Evolutionary conservation across 208 protist species (phyloP).

Genomic region (Wallacemonas sp.): DNA sequence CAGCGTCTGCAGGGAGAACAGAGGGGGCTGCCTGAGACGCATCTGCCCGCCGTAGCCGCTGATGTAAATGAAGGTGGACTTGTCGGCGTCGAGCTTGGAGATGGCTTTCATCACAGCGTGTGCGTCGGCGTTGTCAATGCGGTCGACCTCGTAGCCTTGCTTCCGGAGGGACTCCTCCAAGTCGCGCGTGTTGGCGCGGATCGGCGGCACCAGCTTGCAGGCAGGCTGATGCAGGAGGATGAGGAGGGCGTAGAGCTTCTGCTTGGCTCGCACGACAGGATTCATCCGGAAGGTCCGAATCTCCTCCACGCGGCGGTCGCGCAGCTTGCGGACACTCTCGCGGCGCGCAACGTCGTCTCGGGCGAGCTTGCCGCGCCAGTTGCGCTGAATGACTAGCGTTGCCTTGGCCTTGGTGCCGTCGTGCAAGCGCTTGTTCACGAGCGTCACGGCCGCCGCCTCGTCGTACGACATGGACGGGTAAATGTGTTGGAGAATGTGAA

Average conservation of each 20-base stretch:
- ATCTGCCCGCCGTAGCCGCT: slow-evolving; percentile 84
- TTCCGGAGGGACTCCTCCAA: slow-evolving; percentile 57
- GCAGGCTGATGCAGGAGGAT: slow-evolving; percentile 64
- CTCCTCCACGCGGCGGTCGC: slow-evolving; percentile 79
- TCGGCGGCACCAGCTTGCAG: slow-evolving; percentile 48
- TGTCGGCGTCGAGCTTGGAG: slow-evolving; percentile 53
- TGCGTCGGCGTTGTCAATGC: slow-evolving; percentile 50
- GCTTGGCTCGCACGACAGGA: slow-evolving; percentile 65
- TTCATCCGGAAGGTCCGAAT: slow-evolving; percentile 71
- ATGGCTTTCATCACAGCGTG: slow-evolving; percentile 58
- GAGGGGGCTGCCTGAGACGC: slow-evolving; percentile 63
- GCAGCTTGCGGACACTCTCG: slow-evolving; percentile 40
- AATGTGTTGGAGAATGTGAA: slow-evolving; percentile 81
- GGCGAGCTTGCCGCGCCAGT: slow-evolving; percentile 67
- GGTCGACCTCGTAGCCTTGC: slow-evolving; percentile 80
- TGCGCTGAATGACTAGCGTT: slow-evolving; percentile 78
- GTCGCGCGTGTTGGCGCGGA: slow-evolving; percentile 31
- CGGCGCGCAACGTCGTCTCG: slow-evolving; percentile 35
- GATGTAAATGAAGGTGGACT: slow-evolving; percentile 82
- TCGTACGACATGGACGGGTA: slow-evolving; percentile 50
- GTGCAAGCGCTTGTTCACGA: slow-evolving; percentile 72
- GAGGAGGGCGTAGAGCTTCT: slow-evolving; percentile 65
- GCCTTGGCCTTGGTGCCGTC: slow-evolving; percentile 67
- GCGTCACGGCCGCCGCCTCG: slow-evolving; percentile 67
- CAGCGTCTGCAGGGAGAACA: slow-evolving; percentile 62